Percentiles rank a stretch among this genome's conserved stretches.
Evolutionary conservation across 163 green algal genomes (phyloP).

Genomic region (Chloroidium sp.): DNA sequence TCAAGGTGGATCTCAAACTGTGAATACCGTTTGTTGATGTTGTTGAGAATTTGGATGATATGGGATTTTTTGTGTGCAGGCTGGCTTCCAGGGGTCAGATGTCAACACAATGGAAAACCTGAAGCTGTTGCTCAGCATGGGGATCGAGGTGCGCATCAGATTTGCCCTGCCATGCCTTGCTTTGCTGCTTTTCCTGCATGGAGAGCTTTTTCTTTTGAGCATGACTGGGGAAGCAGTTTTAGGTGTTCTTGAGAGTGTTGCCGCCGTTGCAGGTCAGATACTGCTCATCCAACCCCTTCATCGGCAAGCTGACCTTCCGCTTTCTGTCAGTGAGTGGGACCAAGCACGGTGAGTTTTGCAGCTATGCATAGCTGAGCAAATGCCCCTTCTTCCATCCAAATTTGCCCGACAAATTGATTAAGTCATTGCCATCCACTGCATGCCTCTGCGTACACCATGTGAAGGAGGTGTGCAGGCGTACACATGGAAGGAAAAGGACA

Average conservation of each 20-base stretch:
- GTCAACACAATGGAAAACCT: conserved; percentile 1
- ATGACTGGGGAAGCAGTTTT: neutral
- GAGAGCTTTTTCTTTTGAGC: neutral
- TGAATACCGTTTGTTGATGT: no score
- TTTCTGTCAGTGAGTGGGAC: conserved; percentile 4
- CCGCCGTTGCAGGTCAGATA: conserved; percentile 5
- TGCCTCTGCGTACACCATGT: no score
- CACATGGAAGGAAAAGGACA: no score
- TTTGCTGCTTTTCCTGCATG: neutral
- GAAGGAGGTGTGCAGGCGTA: no score
- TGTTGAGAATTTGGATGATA: no score
- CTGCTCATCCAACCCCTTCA: conserved; percentile 10
- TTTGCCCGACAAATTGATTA: no score
- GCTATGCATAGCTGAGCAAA: neutral
- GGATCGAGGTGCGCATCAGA: conserved; percentile 3
- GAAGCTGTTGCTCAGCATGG: conserved; percentile 10
- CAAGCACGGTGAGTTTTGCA: conserved; percentile 2
- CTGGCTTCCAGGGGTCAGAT: no score
- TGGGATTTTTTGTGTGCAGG: no score
- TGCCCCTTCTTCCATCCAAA: no score
- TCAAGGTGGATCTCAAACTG: no score
- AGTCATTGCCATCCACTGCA: no score
- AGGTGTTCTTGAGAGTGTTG: neutral
- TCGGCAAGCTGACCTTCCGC: conserved; percentile 12
- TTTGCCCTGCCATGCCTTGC: neutral